Conservation (phyloP, 345 rosid species). For the Balakata baccata region DNA sequence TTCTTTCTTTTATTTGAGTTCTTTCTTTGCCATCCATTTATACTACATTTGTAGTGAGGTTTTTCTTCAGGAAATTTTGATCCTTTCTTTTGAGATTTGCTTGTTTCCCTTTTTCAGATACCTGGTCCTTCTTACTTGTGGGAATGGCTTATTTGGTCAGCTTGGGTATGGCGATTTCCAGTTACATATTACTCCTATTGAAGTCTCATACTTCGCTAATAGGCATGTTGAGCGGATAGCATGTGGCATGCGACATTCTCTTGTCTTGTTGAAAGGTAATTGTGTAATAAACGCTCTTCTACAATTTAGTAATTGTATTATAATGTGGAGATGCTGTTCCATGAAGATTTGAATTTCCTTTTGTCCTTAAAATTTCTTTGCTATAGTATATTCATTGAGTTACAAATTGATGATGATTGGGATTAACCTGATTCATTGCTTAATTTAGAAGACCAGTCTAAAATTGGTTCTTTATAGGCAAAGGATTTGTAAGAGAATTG, state of each 20-base stretch:
- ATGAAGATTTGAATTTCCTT: background rate
- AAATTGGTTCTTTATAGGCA: conserved; percentile 10
- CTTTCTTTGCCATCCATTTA: background rate
- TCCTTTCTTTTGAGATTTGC: background rate
- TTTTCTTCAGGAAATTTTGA: background rate
- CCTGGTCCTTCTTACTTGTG: conserved; percentile 70
- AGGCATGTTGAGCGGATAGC: conserved; percentile 59
- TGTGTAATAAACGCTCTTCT: background rate
- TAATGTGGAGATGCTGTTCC: conserved; percentile 3
- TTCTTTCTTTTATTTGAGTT: conserved; percentile 20
- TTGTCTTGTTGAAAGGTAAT: conserved; percentile 72
- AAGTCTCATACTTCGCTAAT: conserved; percentile 57
- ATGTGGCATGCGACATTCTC: conserved; percentile 93
- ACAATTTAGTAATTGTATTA: background rate
- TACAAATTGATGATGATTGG: background rate
- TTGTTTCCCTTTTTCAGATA: conserved; percentile 32
- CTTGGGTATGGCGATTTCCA: conserved; percentile 81
- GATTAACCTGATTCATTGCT: background rate
- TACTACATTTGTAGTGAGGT: background rate
- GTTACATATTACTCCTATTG: conserved; percentile 47
- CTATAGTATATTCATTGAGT: background rate
- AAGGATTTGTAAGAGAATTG: conserved; percentile 13
- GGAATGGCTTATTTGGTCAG: conserved; percentile 93
- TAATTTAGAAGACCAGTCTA: background rate
- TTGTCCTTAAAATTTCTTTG: background rate